Percentiles rank a stretch among this genome's conserved stretches.
Evolutionary conservation across 1,139 yeast species (phyloP).

Genomic region (Insectozyma bohioensis): DNA sequence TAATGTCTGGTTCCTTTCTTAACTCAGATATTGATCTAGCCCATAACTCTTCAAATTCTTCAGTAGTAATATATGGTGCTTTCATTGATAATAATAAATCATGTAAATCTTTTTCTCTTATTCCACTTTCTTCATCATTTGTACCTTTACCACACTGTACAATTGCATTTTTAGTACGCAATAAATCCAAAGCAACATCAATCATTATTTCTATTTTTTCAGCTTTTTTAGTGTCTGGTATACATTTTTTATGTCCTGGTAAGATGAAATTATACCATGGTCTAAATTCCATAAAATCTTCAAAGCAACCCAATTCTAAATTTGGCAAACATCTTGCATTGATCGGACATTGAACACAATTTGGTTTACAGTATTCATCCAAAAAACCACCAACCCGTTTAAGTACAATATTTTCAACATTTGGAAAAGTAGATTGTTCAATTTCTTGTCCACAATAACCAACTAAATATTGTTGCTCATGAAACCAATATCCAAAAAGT

Average conservation of each 20-base stretch:
- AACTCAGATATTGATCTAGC: conserved; percentile 60
- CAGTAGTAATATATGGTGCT: conserved; percentile 59
- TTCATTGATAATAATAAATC: conserved; percentile 57
- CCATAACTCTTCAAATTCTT: conserved; percentile 86
- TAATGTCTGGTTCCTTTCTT: conserved; percentile 71
- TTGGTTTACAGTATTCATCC: conserved; percentile 50
- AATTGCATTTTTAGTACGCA: conserved; percentile 70
- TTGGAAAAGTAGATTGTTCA: conserved; percentile 32
- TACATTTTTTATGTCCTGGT: conserved; percentile 49
- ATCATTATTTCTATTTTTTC: conserved; percentile 68
- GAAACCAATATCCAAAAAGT: conserved; percentile 54
- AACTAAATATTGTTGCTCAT: conserved; percentile 55
- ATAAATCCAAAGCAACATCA: conserved; percentile 62
- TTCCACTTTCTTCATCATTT: conserved; percentile 51
- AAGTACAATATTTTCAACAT: conserved; percentile 18
- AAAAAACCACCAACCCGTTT: conserved; percentile 28
- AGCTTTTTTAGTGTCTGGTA: conserved; percentile 75
- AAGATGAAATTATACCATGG: conserved; percentile 67
- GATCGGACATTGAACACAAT: conserved; percentile 75
- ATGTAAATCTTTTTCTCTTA: conserved; percentile 54
- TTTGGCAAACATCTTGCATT: conserved; percentile 73
- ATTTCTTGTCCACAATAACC: conserved; percentile 73
- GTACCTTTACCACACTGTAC: conserved; percentile 60
- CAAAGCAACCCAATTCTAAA: conserved; percentile 63
- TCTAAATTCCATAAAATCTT: conserved; percentile 57